Evolutionary conservation across 73 alveolate genomes (phyloP), one percentile per base, ranked within the genome.

Genomic region (Paramecium sexaurelia): DNA sequence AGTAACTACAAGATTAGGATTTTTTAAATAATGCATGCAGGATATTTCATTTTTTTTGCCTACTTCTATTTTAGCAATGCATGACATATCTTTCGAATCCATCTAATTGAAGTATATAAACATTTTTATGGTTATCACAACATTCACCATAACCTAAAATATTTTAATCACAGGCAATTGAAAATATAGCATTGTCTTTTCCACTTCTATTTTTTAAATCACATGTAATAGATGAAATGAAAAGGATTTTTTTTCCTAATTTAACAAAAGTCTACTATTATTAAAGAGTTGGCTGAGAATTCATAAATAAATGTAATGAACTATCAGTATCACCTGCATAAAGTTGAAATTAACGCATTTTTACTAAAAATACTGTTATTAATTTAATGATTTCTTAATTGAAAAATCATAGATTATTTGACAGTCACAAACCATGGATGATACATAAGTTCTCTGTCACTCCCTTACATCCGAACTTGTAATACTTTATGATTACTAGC

Each of bases 311-410:
- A 33, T 94, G 96, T 84, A 95, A 75, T 9, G 98, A 91, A 32
- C 99, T 98, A 84, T 96, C 98, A 55, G 99, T 95, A 61, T 96
- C 99, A 26, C 98, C 99, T 9, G 98, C 98, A 66, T 92, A 96
- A 1, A 96, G 69, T 32, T 91, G 90, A 19, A 95, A 71, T 47
- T 94, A 92, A 96, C 22, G 97, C 97, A 84, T 95, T 97, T 92
- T 96, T 94, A 35, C 94, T 83, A 61, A 91, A 96, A 96, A 61
- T 83, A 97, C 93, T 32, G 96, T 94, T 15, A 96, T 95, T 94
- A 26, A 39, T 75, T 85, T 5, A 95, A 85, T 78, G 96, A 92
- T 85, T 95, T 96, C 84, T 94, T 92, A 20, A 96, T 93, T 10
- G 97, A 92, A 75, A 95, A 96, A 87, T 96, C 99, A 47, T 93